These are phyloP conservation scores for Penicillium fuscoglaucum DNA, from an alignment of 2,329 filamentous ascomycete genomes.

Conservation along the genomic window DNA sequence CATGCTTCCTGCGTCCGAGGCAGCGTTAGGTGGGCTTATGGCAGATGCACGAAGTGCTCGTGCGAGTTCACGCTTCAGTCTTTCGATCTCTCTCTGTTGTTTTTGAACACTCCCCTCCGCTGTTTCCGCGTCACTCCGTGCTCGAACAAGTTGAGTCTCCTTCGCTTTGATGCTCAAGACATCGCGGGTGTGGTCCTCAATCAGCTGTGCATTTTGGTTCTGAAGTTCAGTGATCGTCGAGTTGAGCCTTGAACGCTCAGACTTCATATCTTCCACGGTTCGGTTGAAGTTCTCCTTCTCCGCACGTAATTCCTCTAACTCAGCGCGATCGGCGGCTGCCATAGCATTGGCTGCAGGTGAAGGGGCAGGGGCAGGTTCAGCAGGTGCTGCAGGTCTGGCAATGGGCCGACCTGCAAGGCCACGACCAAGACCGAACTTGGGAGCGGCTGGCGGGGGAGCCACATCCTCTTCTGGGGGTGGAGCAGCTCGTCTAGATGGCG, in stretches of 20 bases:
- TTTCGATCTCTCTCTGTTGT: conserved; percentile 82
- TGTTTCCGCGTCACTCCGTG: conserved; percentile 83
- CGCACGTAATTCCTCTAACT: conserved; percentile 75
- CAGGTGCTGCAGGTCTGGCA: conserved; percentile 62
- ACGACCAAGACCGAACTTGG: conserved; percentile 65
- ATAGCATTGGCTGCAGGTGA: conserved; percentile 65
- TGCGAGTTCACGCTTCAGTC: conserved; percentile 80
- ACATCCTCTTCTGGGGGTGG: conserved; percentile 50
- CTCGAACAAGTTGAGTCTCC: conserved; percentile 92
- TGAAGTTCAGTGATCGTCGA: conserved; percentile 93
- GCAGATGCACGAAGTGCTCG: conserved; percentile 48
- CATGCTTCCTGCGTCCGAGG: conserved; percentile 55
- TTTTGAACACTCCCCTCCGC: conserved; percentile 84
- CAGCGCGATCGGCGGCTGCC: conserved; percentile 67
- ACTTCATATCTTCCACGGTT: conserved; percentile 75
- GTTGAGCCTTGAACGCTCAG: conserved; percentile 76
- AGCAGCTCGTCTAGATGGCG: conserved; percentile 45
- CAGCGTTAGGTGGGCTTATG: conserved; percentile 38
- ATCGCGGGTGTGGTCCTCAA: conserved; percentile 94
- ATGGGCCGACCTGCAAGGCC: conserved; percentile 85
- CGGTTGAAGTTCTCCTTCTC: conserved; percentile 77
- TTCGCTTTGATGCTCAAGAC: conserved; percentile 97
- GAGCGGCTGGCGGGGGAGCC: conserved; percentile 41
- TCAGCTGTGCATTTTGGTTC: conserved; percentile 93
- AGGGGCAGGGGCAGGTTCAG: conserved; percentile 51